A percentile compares a stretch with the other conserved stretches of the same genome.
Evolutionary conservation across 2,329 filamentous ascomycete species (phyloP).

Genomic region (Hypoxylon sp.): DNA sequence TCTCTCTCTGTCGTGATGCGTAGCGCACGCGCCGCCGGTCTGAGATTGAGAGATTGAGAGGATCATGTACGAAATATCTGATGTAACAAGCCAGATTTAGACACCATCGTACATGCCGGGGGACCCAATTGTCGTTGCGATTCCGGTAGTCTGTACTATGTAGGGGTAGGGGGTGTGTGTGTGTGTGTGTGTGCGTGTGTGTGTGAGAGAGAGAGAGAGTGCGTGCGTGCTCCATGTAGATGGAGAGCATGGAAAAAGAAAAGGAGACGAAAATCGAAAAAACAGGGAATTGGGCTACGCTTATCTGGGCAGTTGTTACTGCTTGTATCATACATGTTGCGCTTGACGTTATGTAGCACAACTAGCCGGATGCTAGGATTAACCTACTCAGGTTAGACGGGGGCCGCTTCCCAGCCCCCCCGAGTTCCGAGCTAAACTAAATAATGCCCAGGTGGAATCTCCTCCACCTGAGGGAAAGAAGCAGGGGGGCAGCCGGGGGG

Average conservation of each 20-base stretch:
- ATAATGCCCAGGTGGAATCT: neutral
- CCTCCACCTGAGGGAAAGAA: slow-evolving; percentile 20
- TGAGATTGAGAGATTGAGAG: slow-evolving; percentile 33
- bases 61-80: slow-evolving; percentile 40
- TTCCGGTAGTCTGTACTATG: neutral
- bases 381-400: slow-evolving; percentile 34
- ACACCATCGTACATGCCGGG: slow-evolving; percentile 20
- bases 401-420: slow-evolving; percentile 40
- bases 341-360: slow-evolving; percentile 38
- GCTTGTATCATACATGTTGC: slow-evolving; percentile 32
- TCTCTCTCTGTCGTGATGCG: slow-evolving; percentile 31
- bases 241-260: slow-evolving; percentile 1
- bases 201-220: neutral
- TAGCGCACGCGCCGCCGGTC: slow-evolving; percentile 33
- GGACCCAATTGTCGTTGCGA: slow-evolving; percentile 3
- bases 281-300: slow-evolving; percentile 24
- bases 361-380: slow-evolving; percentile 21
- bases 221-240: neutral
- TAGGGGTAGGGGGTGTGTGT: too few species aligned
- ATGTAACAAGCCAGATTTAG: slow-evolving; percentile 38
- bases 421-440: slow-evolving; percentile 27
- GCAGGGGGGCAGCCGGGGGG: slow-evolving; percentile 7
- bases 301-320: slow-evolving; percentile 36
- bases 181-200: neutral
- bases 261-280: slow-evolving; percentile 5